Percentiles rank a stretch among this genome's conserved stretches.
Conservation (phyloP, 2,329 filamentous ascomycete genomes). For the Ceratocystiopsis sp. region DNA sequence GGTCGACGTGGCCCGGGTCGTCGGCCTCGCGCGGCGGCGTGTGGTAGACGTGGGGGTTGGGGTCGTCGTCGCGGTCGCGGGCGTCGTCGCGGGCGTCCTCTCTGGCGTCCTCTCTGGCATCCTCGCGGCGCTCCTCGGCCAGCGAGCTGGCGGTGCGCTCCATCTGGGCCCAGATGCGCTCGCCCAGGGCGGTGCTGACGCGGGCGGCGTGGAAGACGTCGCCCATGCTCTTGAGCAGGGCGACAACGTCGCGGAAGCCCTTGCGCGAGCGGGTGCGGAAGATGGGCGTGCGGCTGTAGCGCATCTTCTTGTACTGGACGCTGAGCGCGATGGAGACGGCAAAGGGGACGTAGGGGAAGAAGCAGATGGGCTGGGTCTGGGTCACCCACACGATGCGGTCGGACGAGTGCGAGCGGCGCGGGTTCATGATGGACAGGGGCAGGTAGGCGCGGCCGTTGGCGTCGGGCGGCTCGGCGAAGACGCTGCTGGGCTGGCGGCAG, state of each 20-base stretch:
- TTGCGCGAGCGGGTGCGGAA: conserved; percentile 37
- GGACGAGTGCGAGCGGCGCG: conserved; percentile 38
- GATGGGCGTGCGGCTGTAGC: conserved; percentile 40
- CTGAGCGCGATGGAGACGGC: conserved; percentile 43
- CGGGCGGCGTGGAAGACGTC: conserved; percentile 40
- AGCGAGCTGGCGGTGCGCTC: conserved; percentile 32
- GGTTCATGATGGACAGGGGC: conserved; percentile 32
- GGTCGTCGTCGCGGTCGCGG: background rate
- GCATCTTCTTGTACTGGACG: conserved; percentile 47
- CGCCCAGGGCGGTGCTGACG: conserved; percentile 36
- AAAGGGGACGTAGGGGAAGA: conserved; percentile 44
- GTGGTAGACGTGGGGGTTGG: too few relatives aligned
- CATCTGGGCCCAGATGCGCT: conserved; percentile 38
- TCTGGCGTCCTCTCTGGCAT: too few relatives aligned
- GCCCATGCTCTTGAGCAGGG: conserved; percentile 33
- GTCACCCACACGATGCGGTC: conserved; percentile 40
- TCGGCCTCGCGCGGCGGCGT: too few relatives aligned
- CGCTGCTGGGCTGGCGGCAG: conserved; percentile 29
- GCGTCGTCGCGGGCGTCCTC: conserved; percentile 1
- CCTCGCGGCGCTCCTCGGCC: conserved; percentile 6
- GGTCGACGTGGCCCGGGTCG: too few relatives aligned
- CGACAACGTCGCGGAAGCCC: conserved; percentile 36
- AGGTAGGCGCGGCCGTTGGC: conserved; percentile 21
- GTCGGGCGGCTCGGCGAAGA: conserved; percentile 18
- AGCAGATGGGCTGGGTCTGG: conserved; percentile 30